Percentiles rank a stretch among this genome's conserved stretches.
Evolutionary conservation across 2,329 filamentous ascomycete genomes (phyloP).

Genomic region (Cladophialophora yegresii): DNA sequence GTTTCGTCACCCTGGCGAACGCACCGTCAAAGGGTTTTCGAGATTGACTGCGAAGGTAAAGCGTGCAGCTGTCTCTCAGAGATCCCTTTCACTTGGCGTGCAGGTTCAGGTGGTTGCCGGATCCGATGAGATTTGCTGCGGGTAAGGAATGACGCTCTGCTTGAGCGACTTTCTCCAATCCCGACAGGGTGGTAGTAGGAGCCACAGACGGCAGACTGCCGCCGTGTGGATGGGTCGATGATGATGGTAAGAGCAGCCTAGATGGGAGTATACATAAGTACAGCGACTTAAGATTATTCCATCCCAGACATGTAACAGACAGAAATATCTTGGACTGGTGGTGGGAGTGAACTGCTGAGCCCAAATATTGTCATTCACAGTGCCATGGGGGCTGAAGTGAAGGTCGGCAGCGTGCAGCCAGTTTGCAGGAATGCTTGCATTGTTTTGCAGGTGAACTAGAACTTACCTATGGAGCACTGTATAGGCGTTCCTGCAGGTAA

Average conservation of each 20-base stretch:
- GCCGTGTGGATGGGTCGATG: neutral
- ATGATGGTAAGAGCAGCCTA: neutral
- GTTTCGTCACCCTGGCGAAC: neutral
- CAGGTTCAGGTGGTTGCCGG: neutral
- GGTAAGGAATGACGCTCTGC: neutral
- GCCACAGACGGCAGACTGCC: neutral
- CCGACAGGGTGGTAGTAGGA: neutral
- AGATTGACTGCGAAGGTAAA: neutral
- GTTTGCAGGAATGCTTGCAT: conserved; percentile 4
- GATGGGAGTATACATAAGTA: neutral
- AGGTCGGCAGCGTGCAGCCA: neutral
- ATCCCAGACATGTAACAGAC: neutral
- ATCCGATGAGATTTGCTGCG: neutral
- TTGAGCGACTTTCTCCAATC: neutral
- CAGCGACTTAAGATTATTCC: neutral
- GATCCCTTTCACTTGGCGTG: neutral
- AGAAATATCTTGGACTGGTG: neutral
- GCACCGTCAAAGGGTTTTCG: neutral
- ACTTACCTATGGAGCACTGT: neutral
- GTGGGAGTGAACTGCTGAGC: neutral
- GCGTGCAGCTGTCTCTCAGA: neutral
- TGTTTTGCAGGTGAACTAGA: neutral
- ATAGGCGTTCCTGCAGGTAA: conserved; percentile 12
- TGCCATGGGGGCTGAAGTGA: neutral
- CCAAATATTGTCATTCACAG: neutral